A percentile compares a stretch with the other conserved stretches of the same genome.
Conservation (phyloP, 2,329 filamentous ascomycete genomes). For the Botrytis elliptica region DNA sequence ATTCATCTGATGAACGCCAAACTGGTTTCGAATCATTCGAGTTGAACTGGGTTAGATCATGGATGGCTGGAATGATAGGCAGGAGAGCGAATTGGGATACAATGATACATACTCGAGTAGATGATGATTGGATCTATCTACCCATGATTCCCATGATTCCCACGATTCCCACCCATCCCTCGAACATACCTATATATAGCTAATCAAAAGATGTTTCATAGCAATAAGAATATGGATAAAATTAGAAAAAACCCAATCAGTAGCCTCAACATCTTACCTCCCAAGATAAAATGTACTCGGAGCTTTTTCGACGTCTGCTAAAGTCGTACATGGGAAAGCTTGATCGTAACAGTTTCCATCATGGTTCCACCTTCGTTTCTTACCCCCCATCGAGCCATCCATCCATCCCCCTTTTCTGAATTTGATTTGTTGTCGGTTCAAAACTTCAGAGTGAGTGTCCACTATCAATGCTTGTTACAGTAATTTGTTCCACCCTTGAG, state of each 20-base stretch:
- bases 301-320: neutral
- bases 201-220: neutral
- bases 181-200: neutral
- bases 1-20: constrained; percentile 1
- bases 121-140: neutral
- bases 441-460: neutral
- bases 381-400: neutral
- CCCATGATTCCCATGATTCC: neutral
- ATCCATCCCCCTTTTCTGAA: neutral
- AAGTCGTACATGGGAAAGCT: neutral
- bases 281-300: neutral
- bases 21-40: neutral
- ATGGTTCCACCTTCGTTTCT: neutral
- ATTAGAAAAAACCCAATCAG: neutral
- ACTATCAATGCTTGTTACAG: constrained; percentile 6
- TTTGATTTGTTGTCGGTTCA: neutral
- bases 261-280: neutral
- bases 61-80: neutral
- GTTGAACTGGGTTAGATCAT: neutral
- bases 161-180: neutral
- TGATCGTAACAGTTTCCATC: neutral
- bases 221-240: neutral
- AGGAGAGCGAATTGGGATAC: neutral
- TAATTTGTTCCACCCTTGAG: constrained; percentile 2
- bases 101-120: neutral